These are phyloP conservation scores for Hypomontagnella submonticulosa DNA, from an alignment of 495 filamentous ascomycete genomes.

Conservation along the genomic window DNA sequence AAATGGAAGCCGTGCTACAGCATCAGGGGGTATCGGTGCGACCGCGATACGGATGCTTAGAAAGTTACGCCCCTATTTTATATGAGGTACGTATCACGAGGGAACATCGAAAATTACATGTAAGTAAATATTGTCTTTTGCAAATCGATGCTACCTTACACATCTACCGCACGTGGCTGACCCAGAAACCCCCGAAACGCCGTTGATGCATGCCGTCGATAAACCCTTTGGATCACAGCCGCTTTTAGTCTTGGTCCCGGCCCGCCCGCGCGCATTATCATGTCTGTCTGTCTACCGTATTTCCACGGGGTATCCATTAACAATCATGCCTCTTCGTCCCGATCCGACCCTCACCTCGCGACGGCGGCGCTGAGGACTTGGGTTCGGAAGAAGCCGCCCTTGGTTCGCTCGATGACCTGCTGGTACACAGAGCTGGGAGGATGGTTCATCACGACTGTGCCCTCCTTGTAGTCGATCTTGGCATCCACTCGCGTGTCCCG, in stretches of 20 bases:
- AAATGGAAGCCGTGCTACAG: no score
- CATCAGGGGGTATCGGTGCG: no score
- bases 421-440: conserved; percentile 98
- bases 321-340: conserved; percentile 4
- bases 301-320: conserved; percentile 44
- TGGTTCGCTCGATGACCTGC: conserved; percentile 96
- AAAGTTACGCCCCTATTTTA: no score
- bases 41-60: no score
- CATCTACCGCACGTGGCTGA: conserved; percentile 42
- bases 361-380: conserved; percentile 75
- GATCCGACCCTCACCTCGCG: conserved; percentile 25
- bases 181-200: conserved; percentile 45
- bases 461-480: conserved; percentile 98
- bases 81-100: not conserved
- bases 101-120: not conserved
- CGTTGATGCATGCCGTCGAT: conserved; percentile 47
- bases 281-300: conserved; percentile 14
- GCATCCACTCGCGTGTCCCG: conserved; percentile 96
- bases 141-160: conserved; percentile 47
- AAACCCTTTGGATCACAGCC: conserved; percentile 15
- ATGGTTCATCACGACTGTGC: conserved; percentile 99
- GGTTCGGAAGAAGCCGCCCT: conserved; percentile 92
- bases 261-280: conserved; percentile 24
- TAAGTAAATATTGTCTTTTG: conserved; percentile 10
- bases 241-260: conserved; percentile 14